phyloP scores from a whole-genome alignment of 2,329 filamentous ascomycete species.

The Intubia oerlemansii region DNA sequence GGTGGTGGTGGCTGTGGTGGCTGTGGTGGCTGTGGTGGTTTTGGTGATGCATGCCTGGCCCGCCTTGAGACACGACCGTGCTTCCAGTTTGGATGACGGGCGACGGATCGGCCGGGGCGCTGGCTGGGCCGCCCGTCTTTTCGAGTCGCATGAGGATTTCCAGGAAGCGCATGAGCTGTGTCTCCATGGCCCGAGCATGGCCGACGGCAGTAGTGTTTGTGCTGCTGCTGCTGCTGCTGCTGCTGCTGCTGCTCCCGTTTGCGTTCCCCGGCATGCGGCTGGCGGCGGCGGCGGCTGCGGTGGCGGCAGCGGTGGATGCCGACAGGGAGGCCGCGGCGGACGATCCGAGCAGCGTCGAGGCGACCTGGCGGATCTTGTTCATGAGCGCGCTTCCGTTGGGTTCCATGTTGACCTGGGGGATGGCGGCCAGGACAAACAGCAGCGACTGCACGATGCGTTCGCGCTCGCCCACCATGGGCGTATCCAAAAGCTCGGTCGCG shows the following conservation, averaged over 20 bases:
- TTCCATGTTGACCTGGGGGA: conserved; percentile 72
- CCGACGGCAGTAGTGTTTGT: conserved; percentile 18
- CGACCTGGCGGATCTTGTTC: conserved; percentile 69
- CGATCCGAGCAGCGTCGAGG: conserved; percentile 44
- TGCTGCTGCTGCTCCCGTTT: too few relatives aligned
- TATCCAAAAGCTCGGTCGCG: too few relatives aligned
- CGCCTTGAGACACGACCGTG: too few relatives aligned
- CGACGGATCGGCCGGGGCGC: conserved; percentile 11
- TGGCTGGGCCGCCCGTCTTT: conserved; percentile 24
- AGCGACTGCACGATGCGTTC: conserved; percentile 68
- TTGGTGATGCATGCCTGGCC: too few relatives aligned
- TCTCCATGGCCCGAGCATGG: too few relatives aligned
- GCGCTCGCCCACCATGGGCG: conserved; percentile 48
- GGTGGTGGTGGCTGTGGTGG: too few relatives aligned
- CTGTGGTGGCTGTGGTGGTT: too few relatives aligned
- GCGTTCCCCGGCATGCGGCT: too few relatives aligned
- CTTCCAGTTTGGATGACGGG: too few relatives aligned
- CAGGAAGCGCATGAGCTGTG: conserved; percentile 50
- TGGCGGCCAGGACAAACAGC: conserved; percentile 50
- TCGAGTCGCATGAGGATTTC: conserved; percentile 58
- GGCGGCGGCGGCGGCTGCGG: too few relatives aligned
- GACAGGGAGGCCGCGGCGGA: background rate
- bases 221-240: conserved; percentile 12
- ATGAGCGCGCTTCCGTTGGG: conserved; percentile 44
- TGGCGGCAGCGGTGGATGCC: background rate